Evolutionary conservation across 2,329 filamentous ascomycete species (phyloP).

Genomic region (Ophiostoma sp.): DNA sequence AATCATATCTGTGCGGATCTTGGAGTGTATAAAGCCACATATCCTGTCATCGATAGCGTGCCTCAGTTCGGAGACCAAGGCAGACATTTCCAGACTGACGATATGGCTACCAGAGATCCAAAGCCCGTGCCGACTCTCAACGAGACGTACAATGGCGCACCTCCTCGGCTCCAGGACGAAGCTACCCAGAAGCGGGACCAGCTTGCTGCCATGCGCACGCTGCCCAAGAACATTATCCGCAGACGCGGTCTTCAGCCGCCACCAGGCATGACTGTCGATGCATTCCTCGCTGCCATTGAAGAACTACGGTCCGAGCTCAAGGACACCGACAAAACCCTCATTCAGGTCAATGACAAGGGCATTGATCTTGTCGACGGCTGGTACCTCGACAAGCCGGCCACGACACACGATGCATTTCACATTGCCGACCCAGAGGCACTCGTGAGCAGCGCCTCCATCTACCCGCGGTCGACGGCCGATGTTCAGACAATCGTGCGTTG

Average conservation of each 20-base stretch:
- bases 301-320: slow-evolving; percentile 33
- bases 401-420: slow-evolving; percentile 42
- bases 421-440: slow-evolving; percentile 41
- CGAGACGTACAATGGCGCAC: slow-evolving; percentile 31
- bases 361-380: slow-evolving; percentile 33
- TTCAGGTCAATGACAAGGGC: slow-evolving; percentile 34
- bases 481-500: slow-evolving; percentile 44
- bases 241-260: slow-evolving; percentile 30
- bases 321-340: slow-evolving; percentile 28
- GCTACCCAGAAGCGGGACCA: slow-evolving; percentile 28
- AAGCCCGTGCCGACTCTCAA: slow-evolving; percentile 24
- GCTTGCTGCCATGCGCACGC: slow-evolving; percentile 29
- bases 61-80: not conserved
- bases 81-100: not conserved
- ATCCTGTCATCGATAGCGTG: not conserved
- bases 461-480: slow-evolving; percentile 41
- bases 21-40: not conserved
- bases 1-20: not conserved
- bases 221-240: slow-evolving; percentile 28
- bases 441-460: slow-evolving; percentile 41
- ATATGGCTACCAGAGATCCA: not conserved
- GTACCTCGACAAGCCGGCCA: slow-evolving; percentile 33
- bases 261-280: slow-evolving; percentile 29
- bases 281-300: slow-evolving; percentile 32
- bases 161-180: slow-evolving; percentile 29